Evolutionary conservation across 2,329 filamentous ascomycete genomes (phyloP).

Genomic region (Cytospora schulzeri): DNA sequence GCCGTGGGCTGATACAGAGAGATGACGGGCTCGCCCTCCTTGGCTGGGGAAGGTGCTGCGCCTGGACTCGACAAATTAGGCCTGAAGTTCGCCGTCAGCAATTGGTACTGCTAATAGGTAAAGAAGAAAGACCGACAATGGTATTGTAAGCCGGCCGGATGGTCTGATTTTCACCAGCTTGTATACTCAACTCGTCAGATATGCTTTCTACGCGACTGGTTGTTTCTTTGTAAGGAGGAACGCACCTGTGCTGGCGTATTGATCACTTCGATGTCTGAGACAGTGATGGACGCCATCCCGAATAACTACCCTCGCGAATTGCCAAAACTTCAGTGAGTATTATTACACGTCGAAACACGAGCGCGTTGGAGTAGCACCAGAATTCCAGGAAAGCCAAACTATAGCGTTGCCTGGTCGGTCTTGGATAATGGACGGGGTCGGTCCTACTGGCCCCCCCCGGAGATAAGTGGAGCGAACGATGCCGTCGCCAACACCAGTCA

Average conservation of each 20-base stretch:
- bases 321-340: not conserved
- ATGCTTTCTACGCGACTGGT: conserved; percentile 3
- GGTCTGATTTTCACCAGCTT: conserved; percentile 22
- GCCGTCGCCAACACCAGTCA: conserved; percentile 1
- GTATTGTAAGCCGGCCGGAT: conserved; percentile 12
- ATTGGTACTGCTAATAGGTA: not conserved
- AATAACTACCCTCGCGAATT: not conserved
- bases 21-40: conserved; percentile 29
- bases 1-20: conserved; percentile 44
- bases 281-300: conserved; percentile 35
- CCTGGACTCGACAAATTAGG: not conserved
- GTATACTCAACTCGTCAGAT: conserved; percentile 8
- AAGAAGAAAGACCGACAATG: conserved; percentile 11
- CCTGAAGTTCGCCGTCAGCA: not conserved
- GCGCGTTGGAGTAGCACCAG: not conserved
- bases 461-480: conserved; percentile 12
- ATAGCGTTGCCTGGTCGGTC: conserved; percentile 29
- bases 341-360: not conserved
- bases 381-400: not conserved
- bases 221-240: conserved; percentile 38
- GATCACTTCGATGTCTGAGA: conserved; percentile 74
- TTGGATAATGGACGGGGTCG: conserved; percentile 70
- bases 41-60: not conserved
- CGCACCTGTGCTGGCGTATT: conserved; percentile 77
- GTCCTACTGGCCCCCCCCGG: conserved; percentile 8